Base-by-base conservation (phyloP, 1,139 yeast species). In the Saccharomyces hybrid region DNA sequence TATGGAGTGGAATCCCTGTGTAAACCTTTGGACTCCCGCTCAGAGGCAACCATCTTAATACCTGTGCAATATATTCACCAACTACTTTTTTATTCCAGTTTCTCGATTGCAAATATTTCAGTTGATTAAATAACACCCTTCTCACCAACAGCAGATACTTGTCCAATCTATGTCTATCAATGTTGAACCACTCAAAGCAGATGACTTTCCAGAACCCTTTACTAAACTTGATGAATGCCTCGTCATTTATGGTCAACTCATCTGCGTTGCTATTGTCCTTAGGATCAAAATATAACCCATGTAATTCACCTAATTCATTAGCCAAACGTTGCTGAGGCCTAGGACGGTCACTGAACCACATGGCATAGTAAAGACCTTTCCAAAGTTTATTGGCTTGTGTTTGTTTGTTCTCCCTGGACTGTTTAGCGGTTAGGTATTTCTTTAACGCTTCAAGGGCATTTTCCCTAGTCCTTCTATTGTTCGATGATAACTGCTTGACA, bases 331-430 rank as follows among this genome's bases (percentile, higher is more conserved):
- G 96, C 72, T 93, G 99, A 30, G 96, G 95, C 62, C 85, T 78
- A 31, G 97, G 95, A 64, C 95, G 81, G 71, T 93, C 99, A 67
- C 96, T 82, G 72, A 86, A 89, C 99, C 99, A 93, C 96, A 93
- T 88, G 30, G 89, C 83, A 69, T 78, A 93, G 71, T 86, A 93
- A 51, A 93, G 77, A 8, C 98, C 99, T 71, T 88, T 89, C 97
- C 98, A 93, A 56, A 93, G 75, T 70, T 91, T 90, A 62, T 86
- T 86, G 62, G 83, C 77, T 58, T 91, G 96, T 20, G 77, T 58
- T 50, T 75, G 72, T 26, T 78, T 75, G 25, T 80, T 65, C 14
- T 68, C 65, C 51, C 68, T 68, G 49, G 71, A 60, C 16, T 70
- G 73, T 49, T 69, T 68, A 13, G 75, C 68, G 5, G 78, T 69